Evolutionary conservation across 352 stramenopile species (phyloP).

Genomic region (Phytophthora sojae): DNA sequence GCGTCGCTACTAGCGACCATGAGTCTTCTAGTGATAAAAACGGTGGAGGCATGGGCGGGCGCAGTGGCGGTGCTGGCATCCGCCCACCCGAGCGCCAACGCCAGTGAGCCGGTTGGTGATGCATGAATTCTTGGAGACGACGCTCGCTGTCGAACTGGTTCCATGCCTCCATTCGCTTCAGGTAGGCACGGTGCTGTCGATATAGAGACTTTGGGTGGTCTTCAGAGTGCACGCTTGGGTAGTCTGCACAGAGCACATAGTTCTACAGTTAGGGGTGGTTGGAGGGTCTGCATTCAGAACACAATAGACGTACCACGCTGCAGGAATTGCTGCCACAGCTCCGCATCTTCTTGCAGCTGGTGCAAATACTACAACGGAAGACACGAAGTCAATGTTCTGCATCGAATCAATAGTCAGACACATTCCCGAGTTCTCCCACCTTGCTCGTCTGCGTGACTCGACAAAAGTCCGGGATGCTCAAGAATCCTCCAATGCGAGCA

Average conservation of each 20-base stretch:
- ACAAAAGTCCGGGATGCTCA: slow-evolving; percentile 44
- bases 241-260: slow-evolving; percentile 22
- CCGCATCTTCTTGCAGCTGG: slow-evolving; percentile 23
- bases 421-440: slow-evolving; percentile 17
- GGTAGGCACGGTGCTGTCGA: slow-evolving; percentile 21
- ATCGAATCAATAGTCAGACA: neutral
- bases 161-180: slow-evolving; percentile 29
- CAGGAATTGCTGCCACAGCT: slow-evolving; percentile 46
- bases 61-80: slow-evolving; percentile 17
- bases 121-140: slow-evolving; percentile 10
- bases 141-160: slow-evolving; percentile 9
- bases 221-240: neutral
- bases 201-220: slow-evolving; percentile 32
- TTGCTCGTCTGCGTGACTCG: slow-evolving; percentile 48
- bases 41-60: slow-evolving; percentile 24
- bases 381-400: slow-evolving; percentile 1
- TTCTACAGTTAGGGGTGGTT: neutral
- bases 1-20: slow-evolving; percentile 10
- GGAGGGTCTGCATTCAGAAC: neutral
- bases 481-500: slow-evolving; percentile 32
- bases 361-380: slow-evolving; percentile 38
- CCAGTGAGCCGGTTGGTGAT: slow-evolving; percentile 20
- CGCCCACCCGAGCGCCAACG: slow-evolving; percentile 17
- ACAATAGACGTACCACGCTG: slow-evolving; percentile 28
- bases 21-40: slow-evolving; percentile 27